phyloP scores from a whole-genome alignment of 2,329 filamentous ascomycete genomes.

The Scedosporium boydii region DNA sequence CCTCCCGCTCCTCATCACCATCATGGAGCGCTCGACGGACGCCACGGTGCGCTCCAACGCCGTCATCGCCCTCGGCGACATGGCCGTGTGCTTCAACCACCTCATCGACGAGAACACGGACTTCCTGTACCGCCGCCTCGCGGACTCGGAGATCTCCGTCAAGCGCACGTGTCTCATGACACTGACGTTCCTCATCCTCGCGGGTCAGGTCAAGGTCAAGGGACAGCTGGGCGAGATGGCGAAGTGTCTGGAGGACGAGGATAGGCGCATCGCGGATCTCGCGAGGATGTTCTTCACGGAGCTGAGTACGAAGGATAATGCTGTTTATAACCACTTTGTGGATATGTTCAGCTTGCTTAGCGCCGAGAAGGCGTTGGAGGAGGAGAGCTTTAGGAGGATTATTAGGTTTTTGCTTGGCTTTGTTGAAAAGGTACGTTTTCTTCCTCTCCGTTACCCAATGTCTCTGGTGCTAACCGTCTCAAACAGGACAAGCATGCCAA shows the following conservation, averaged over 20 bases:
- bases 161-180: constrained; percentile 99
- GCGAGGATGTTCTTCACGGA: constrained; percentile 98
- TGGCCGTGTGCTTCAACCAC: constrained; percentile 99
- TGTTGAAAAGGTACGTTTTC: constrained; percentile 75
- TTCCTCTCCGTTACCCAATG: not conserved
- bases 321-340: constrained; percentile 98
- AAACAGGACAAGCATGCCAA: constrained; percentile 89
- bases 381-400: constrained; percentile 78
- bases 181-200: constrained; percentile 90
- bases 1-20: constrained; percentile 87
- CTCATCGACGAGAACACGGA: constrained; percentile 98
- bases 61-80: constrained; percentile 93
- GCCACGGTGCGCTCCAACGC: constrained; percentile 92
- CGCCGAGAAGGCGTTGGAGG: constrained; percentile 68
- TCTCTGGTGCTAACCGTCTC: constrained; percentile 13
- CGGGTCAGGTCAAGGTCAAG: constrained; percentile 98
- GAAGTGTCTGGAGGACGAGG: constrained; percentile 94
- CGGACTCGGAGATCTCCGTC: constrained; percentile 78
- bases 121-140: constrained; percentile 88
- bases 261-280: constrained; percentile 87
- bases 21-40: constrained; percentile 89
- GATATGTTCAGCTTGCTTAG: constrained; percentile 96
- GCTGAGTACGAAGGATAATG: constrained; percentile 95
- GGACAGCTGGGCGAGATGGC: constrained; percentile 98
- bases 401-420: constrained; percentile 91